Evolutionary conservation across 306 rosid genomes (phyloP).

Genomic region (Boehmeria nivea): DNA sequence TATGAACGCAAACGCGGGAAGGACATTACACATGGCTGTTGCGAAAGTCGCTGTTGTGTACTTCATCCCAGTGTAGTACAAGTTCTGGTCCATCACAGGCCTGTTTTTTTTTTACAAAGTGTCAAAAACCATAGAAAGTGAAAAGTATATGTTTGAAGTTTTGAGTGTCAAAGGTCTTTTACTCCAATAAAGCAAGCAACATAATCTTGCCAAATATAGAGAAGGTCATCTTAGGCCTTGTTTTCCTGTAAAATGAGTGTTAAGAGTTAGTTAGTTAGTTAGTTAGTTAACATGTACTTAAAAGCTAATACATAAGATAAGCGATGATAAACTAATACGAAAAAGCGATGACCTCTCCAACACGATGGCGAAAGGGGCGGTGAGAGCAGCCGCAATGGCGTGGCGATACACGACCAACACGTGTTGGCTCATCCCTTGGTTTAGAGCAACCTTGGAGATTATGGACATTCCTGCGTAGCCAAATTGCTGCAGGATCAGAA

Average conservation of each 20-base stretch:
- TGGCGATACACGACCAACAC: slow-evolving; percentile 42
- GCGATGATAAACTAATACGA: too few species aligned
- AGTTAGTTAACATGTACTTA: too few species aligned
- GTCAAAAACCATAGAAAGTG: too few species aligned
- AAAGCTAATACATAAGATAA: neutral
- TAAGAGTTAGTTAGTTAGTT: neutral
- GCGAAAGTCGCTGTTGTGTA: slow-evolving; percentile 49
- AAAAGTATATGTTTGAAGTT: too few species aligned
- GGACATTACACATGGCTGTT: slow-evolving; percentile 41
- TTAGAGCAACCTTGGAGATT: slow-evolving; percentile 36
- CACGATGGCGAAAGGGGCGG: slow-evolving; percentile 43
- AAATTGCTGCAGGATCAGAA: slow-evolving; percentile 37
- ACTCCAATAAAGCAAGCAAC: slow-evolving; percentile 40
- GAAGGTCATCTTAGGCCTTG: slow-evolving; percentile 45
- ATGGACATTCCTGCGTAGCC: slow-evolving; percentile 45
- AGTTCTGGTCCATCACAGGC: slow-evolving; percentile 55
- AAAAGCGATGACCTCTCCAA: slow-evolving; percentile 38
- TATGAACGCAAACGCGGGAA: slow-evolving; percentile 52
- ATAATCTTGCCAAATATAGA: slow-evolving; percentile 30
- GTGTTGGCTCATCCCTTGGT: slow-evolving; percentile 47
- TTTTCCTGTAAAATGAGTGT: slow-evolving; percentile 32
- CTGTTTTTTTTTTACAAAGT: slow-evolving; percentile 17
- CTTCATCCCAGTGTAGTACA: slow-evolving; percentile 50
- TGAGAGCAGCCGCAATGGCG: slow-evolving; percentile 29
- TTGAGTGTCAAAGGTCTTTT: neutral